Percentiles rank a stretch among this genome's conserved stretches.
Conservation (phyloP, 2,329 filamentous ascomycete species). For the Erysiphe pulchra region DNA sequence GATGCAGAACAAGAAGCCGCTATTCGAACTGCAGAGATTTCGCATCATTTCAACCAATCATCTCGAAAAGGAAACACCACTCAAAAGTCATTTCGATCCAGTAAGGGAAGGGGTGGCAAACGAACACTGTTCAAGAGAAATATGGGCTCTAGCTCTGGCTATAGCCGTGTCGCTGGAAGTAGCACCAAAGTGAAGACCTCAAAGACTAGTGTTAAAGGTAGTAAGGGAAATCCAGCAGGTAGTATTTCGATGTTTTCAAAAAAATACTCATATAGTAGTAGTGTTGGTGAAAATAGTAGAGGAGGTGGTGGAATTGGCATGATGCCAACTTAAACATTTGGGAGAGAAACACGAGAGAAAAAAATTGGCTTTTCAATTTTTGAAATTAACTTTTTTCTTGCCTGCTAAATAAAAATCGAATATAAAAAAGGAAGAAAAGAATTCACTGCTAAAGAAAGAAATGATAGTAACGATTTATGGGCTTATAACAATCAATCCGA, state of each 20-base stretch:
- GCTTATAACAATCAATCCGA: too few species aligned
- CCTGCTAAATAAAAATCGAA: too few species aligned
- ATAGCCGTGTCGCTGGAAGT: conserved; percentile 4
- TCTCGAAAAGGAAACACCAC: background rate
- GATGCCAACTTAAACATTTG: conserved; percentile 5
- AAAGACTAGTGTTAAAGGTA: background rate
- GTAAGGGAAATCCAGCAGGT: conserved; percentile 1
- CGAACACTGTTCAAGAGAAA: background rate
- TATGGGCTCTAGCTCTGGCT: conserved; percentile 3
- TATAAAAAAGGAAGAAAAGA: too few species aligned
- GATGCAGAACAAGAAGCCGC: background rate
- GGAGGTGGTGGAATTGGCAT: conserved; percentile 6
- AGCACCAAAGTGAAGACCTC: conserved; percentile 4
- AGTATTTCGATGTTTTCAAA: background rate
- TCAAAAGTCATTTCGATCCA: background rate
- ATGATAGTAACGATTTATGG: too few species aligned
- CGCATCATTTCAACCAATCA: conserved; percentile 2
- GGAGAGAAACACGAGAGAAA: too few species aligned
- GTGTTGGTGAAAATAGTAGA: conserved; percentile 1
- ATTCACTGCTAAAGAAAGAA: too few species aligned
- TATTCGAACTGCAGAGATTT: conserved; percentile 2
- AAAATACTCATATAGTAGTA: background rate
- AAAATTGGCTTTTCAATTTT: too few species aligned
- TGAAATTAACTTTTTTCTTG: too few species aligned
- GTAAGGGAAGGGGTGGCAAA: conserved; percentile 1